A percentile compares a stretch with the other conserved stretches of the same genome.
Conservation (phyloP, 1,284 basidiomycete genomes). For the Fomitopsis schrenkii region DNA sequence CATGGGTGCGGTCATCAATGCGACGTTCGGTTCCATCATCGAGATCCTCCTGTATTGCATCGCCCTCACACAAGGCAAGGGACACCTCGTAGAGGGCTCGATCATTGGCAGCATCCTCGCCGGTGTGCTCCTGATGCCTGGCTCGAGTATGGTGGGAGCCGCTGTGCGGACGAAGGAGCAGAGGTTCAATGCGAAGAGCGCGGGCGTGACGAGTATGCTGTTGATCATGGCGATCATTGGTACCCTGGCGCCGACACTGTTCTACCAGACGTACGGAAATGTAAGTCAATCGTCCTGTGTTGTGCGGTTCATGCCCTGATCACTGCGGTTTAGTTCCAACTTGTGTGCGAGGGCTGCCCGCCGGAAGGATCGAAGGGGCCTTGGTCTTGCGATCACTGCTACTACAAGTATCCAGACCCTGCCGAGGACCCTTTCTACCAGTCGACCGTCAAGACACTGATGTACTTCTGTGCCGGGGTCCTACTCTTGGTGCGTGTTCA, state of each 20-base stretch:
- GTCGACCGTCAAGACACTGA: slow-evolving; percentile 87
- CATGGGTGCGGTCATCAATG: slow-evolving; percentile 99
- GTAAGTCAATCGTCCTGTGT: slow-evolving; percentile 47
- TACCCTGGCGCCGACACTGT: slow-evolving; percentile 91
- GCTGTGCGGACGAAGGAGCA: slow-evolving; percentile 93
- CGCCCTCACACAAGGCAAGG: slow-evolving; percentile 86
- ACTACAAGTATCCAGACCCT: slow-evolving; percentile 93
- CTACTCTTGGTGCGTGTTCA: slow-evolving; percentile 78
- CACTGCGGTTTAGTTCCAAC: slow-evolving; percentile 68
- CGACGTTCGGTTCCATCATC: slow-evolving; percentile 97
- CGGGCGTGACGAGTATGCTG: slow-evolving; percentile 99
- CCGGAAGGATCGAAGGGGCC: slow-evolving; percentile 39
- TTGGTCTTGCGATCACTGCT: slow-evolving; percentile 91
- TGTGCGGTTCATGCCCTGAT: slow-evolving; percentile 1
- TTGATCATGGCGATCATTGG: slow-evolving; percentile 99
- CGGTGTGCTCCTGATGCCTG: slow-evolving; percentile 96
- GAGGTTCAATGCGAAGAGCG: slow-evolving; percentile 97
- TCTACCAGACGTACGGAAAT: slow-evolving; percentile 98
- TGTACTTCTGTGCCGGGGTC: slow-evolving; percentile 92
- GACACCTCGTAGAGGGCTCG: slow-evolving; percentile 93
- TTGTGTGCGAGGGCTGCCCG: slow-evolving; percentile 92
- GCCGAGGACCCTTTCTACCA: slow-evolving; percentile 96
- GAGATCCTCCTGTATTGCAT: slow-evolving; percentile 95
- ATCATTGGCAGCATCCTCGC: slow-evolving; percentile 94
- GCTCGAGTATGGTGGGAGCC: slow-evolving; percentile 94